Conservation (phyloP, 352 stramenopile species). For the Phytophthora capsici region DNA sequence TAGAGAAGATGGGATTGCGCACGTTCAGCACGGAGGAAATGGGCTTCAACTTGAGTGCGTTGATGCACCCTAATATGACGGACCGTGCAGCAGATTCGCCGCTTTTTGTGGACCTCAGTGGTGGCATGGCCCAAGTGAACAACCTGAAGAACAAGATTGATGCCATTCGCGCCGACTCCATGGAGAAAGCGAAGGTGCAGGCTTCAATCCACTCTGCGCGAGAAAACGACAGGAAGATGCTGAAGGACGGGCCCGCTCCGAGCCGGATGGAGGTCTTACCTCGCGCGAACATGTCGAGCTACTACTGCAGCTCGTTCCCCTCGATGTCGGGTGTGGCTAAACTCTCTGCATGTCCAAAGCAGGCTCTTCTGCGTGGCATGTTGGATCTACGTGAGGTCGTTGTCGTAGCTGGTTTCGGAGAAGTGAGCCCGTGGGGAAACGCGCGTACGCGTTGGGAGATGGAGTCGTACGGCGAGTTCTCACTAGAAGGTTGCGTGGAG, state of each 20-base stretch:
- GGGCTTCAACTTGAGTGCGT: constrained; percentile 85
- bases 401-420: constrained; percentile 83
- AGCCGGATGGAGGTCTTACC: constrained; percentile 41
- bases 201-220: constrained; percentile 44
- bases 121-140: constrained; percentile 77
- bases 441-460: constrained; percentile 90
- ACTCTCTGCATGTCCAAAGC: constrained; percentile 47
- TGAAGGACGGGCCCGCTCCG: constrained; percentile 16
- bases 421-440: constrained; percentile 90
- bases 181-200: constrained; percentile 66
- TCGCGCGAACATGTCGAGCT: constrained; percentile 73
- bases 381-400: constrained; percentile 85
- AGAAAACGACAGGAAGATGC: constrained; percentile 49
- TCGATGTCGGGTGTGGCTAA: constrained; percentile 46
- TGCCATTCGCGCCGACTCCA: constrained; percentile 55
- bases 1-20: constrained; percentile 83
- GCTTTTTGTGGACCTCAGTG: constrained; percentile 81
- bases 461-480: constrained; percentile 91
- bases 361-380: constrained; percentile 69
- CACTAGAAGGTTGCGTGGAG: constrained; percentile 89
- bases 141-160: constrained; percentile 77
- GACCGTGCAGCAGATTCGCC: constrained; percentile 72
- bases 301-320: constrained; percentile 78
- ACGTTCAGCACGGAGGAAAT: constrained; percentile 90
- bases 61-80: constrained; percentile 85